These are phyloP conservation scores for Rauvolfia tetraphylla DNA, from an alignment of 257 asterid genomes.

Conservation along the genomic window DNA sequence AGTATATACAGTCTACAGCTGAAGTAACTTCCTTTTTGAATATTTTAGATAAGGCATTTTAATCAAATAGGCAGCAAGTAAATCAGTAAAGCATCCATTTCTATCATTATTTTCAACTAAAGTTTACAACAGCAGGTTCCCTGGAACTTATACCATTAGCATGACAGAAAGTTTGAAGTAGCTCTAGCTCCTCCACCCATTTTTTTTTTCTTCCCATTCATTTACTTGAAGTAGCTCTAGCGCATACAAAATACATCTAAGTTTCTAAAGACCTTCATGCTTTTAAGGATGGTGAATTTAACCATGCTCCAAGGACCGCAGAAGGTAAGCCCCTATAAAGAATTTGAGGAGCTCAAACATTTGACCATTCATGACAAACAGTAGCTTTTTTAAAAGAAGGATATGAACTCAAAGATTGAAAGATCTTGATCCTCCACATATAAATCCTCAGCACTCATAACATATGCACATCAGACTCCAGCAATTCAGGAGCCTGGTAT, in stretches of 20 bases:
- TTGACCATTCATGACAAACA: not conserved
- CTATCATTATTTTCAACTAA: not conserved
- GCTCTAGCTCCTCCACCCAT: not conserved
- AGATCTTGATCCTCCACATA: not conserved
- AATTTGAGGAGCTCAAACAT: not conserved
- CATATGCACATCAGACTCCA: not conserved
- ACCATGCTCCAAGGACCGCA: not conserved
- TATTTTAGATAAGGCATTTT: not conserved
- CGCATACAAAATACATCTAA: not conserved
- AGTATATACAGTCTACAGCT: not conserved
- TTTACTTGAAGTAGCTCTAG: not conserved
- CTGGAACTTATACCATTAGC: not conserved
- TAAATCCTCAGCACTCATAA: not conserved
- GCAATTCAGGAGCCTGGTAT: not conserved
- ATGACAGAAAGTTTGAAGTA: not conserved
- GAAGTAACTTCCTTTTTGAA: not conserved
- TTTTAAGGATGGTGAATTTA: not conserved
- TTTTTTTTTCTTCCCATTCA: not conserved
- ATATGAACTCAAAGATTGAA: not conserved
- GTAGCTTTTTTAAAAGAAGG: not conserved
- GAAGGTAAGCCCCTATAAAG: conserved; percentile 1
- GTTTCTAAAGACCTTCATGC: not conserved
- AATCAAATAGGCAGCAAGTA: not conserved
- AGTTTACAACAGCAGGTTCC: not conserved
- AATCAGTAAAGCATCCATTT: not conserved